Evolutionary conservation across 805 yeast species (phyloP).

Genomic region (Candida nonsorbophila): DNA sequence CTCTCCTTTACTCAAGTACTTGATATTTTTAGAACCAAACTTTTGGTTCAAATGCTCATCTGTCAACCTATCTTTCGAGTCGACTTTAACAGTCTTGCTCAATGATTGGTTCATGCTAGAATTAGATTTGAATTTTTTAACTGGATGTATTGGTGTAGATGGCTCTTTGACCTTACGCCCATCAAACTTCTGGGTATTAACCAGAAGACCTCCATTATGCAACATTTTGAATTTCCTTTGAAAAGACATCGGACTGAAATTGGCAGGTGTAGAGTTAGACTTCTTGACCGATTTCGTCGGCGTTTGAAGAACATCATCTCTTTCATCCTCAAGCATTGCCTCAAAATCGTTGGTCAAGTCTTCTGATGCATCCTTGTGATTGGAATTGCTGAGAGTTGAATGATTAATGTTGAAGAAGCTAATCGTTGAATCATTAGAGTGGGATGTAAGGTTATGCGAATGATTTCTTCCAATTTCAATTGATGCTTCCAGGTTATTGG

Average conservation of each 20-base stretch:
- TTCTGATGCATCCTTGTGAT: conserved; percentile 2
- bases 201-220: no score
- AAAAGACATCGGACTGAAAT: conserved; percentile 17
- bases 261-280: conserved; percentile 22
- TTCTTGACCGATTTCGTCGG: conserved; percentile 32
- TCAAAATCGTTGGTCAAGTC: conserved; percentile 8
- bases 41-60: conserved; percentile 43
- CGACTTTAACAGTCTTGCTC: neutral
- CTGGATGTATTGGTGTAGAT: conserved; percentile 12
- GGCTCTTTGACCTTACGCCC: conserved; percentile 11
- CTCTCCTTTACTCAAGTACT: conserved; percentile 76
- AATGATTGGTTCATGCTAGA: neutral
- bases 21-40: conserved; percentile 56
- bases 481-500: conserved; percentile 22
- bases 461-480: conserved; percentile 38
- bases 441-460: conserved; percentile 6
- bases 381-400: conserved; percentile 8
- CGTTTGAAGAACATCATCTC: conserved; percentile 25
- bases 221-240: conserved; percentile 4
- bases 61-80: conserved; percentile 7
- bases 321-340: conserved; percentile 12
- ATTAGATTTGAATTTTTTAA: conserved; percentile 1
- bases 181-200: neutral
- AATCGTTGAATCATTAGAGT: conserved; percentile 24
- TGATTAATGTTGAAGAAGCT: conserved; percentile 25